Percentiles rank a stretch among this genome's conserved stretches.
These are phyloP conservation scores for Diaporthe vexans DNA, from an alignment of 2,329 filamentous ascomycete genomes.

Conservation along the genomic window DNA sequence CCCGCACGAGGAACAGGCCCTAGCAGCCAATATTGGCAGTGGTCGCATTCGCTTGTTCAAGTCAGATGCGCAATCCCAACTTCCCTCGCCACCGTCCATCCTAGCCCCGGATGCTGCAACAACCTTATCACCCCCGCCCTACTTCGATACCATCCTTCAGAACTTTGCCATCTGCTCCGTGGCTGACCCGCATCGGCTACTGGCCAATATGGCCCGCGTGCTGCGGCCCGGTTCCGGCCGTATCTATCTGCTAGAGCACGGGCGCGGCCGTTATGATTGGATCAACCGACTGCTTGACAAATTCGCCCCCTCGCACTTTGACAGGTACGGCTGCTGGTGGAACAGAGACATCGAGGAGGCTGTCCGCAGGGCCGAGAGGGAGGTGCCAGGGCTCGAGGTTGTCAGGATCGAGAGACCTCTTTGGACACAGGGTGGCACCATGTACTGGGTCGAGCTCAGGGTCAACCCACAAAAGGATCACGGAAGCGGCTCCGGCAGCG, in stretches of 20 bases:
- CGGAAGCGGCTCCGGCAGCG: background rate
- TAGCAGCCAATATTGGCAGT: conserved; percentile 43
- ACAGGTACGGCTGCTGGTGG: conserved; percentile 77
- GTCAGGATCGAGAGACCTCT: conserved; percentile 67
- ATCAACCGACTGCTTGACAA: conserved; percentile 70
- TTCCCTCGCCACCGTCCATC: conserved; percentile 40
- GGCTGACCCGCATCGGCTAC: conserved; percentile 65
- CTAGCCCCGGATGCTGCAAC: conserved; percentile 45
- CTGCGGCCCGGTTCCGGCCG: conserved; percentile 69
- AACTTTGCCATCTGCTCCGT: conserved; percentile 77
- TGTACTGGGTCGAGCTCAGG: conserved; percentile 70
- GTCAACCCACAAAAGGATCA: conserved; percentile 48
- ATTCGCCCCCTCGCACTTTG: conserved; percentile 68
- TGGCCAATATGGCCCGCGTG: conserved; percentile 66
- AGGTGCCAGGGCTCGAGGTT: conserved; percentile 68
- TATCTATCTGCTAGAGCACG: conserved; percentile 75
- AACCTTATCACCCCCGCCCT: conserved; percentile 45
- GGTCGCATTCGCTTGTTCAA: conserved; percentile 51
- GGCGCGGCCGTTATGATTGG: conserved; percentile 66
- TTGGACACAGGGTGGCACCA: conserved; percentile 68
- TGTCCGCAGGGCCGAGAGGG: conserved; percentile 62
- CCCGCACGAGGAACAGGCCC: conserved; percentile 34
- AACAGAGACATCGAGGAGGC: conserved; percentile 73
- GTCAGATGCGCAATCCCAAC: conserved; percentile 46
- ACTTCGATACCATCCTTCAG: conserved; percentile 75